Evolutionary conservation across 2,329 filamentous ascomycete species (phyloP).

Genomic region (Colletotrichum orbiculare): DNA sequence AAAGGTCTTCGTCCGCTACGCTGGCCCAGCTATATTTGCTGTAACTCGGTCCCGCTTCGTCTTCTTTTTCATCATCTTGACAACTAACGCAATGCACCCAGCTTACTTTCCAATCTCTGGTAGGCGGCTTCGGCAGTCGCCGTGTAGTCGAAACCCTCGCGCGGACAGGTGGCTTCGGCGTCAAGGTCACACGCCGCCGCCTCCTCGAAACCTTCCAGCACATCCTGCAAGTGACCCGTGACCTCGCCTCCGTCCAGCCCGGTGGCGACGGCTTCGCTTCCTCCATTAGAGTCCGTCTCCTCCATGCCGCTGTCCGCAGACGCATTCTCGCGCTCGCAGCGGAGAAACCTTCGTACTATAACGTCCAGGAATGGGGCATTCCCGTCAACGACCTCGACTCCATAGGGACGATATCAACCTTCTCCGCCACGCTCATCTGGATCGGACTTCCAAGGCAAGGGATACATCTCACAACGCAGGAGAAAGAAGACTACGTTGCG

Average conservation of each 20-base stretch:
- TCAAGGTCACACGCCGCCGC: conserved; percentile 72
- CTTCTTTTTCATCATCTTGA: conserved; percentile 37
- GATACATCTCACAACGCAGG: conserved; percentile 69
- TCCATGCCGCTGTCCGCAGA: conserved; percentile 73
- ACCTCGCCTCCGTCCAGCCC: conserved; percentile 73
- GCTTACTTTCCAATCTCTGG: conserved; percentile 72
- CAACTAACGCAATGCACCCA: conserved; percentile 34
- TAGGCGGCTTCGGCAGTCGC: conserved; percentile 78
- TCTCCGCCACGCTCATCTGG: conserved; percentile 76
- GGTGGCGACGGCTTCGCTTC: conserved; percentile 72
- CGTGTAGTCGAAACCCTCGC: conserved; percentile 80
- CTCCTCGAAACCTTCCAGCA: conserved; percentile 79
- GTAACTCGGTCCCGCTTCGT: conserved; percentile 43
- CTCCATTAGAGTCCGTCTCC: conserved; percentile 71
- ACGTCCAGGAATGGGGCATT: conserved; percentile 66
- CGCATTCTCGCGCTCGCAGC: conserved; percentile 69
- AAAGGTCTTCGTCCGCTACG: conserved; percentile 82
- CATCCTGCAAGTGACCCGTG: conserved; percentile 76
- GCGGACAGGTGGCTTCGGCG: conserved; percentile 79
- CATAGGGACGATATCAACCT: conserved; percentile 77
- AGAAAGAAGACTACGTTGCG: conserved; percentile 77
- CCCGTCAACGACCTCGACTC: conserved; percentile 82
- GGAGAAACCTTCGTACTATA: conserved; percentile 68
- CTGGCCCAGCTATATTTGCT: conserved; percentile 71
- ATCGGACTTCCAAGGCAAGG: conserved; percentile 78